Percentiles rank a stretch among this genome's conserved stretches.
These are phyloP conservation scores for Gossypium herbaceum DNA, from an alignment of 345 rosid species.

Conservation along the genomic window DNA sequence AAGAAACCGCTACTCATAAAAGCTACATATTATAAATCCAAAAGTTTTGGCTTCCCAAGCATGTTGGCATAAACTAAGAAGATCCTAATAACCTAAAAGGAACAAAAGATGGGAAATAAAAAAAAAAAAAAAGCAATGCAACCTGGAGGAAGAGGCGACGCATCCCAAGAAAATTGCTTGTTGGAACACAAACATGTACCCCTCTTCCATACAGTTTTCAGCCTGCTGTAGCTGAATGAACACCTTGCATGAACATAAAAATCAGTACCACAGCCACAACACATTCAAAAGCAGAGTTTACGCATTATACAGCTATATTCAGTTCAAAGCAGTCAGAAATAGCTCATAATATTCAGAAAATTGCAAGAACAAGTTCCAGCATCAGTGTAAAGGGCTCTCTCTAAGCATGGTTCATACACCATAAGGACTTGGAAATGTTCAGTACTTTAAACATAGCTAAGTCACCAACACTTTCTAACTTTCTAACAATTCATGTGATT, in stretches of 20 bases:
- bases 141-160: conserved; percentile 37
- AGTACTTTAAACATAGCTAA: neutral
- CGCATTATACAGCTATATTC: neutral
- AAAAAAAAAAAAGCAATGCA: conserved; percentile 25
- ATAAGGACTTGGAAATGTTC: neutral
- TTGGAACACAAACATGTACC: conserved; percentile 31
- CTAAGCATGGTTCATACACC: neutral
- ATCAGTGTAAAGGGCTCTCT: neutral
- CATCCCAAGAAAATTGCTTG: conserved; percentile 36
- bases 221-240: conserved; percentile 39
- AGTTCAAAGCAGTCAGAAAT: neutral
- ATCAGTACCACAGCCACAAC: neutral
- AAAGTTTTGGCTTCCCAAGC: conserved; percentile 24
- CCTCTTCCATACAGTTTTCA: conserved; percentile 34
- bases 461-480: neutral
- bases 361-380: neutral
- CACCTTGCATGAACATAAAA: conserved; percentile 34
- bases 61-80: conserved; percentile 18
- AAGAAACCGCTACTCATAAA: neutral
- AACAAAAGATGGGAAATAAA: conserved; percentile 25
- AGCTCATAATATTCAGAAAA: neutral
- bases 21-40: conserved; percentile 16
- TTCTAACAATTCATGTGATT: neutral
- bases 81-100: conserved; percentile 2
- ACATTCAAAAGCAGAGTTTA: conserved; percentile 2